Evolutionary conservation across 1,284 basidiomycete genomes (phyloP).

Genomic region (Trichosporon asahii): DNA sequence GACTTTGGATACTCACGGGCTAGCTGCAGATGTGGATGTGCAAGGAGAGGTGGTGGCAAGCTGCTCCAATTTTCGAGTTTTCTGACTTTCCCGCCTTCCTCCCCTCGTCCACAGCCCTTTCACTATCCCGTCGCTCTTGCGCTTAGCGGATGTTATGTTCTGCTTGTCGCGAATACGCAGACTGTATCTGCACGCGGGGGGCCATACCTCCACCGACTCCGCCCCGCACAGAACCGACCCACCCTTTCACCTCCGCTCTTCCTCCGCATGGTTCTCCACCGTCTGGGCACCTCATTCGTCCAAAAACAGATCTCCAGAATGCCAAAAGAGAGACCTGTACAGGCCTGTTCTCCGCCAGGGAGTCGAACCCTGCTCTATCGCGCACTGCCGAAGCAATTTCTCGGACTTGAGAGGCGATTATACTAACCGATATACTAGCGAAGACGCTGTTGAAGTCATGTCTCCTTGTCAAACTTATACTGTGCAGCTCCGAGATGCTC

Average conservation of each 20-base stretch:
- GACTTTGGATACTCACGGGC: too few relatives aligned
- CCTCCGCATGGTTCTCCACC: not conserved
- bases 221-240: not conserved
- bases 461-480: not conserved
- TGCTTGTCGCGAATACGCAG: too few relatives aligned
- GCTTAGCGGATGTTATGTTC: too few relatives aligned
- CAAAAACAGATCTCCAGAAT: not conserved
- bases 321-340: not conserved
- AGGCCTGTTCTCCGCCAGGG: constrained; percentile 1
- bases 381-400: not conserved
- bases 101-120: too few relatives aligned
- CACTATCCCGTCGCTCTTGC: too few relatives aligned
- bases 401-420: constrained; percentile 6
- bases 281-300: not conserved
- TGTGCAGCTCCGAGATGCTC: not conserved
- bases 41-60: not conserved
- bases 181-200: too few relatives aligned
- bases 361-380: constrained; percentile 11
- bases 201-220: not conserved
- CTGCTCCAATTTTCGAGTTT: not conserved
- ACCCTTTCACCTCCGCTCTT: not conserved
- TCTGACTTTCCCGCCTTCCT: not conserved
- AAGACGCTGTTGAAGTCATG: not conserved
- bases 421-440: constrained; percentile 11
- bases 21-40: too few relatives aligned